Conservation (phyloP, 192 early-diverging fungal species). For the Spinellus fusiger region DNA sequence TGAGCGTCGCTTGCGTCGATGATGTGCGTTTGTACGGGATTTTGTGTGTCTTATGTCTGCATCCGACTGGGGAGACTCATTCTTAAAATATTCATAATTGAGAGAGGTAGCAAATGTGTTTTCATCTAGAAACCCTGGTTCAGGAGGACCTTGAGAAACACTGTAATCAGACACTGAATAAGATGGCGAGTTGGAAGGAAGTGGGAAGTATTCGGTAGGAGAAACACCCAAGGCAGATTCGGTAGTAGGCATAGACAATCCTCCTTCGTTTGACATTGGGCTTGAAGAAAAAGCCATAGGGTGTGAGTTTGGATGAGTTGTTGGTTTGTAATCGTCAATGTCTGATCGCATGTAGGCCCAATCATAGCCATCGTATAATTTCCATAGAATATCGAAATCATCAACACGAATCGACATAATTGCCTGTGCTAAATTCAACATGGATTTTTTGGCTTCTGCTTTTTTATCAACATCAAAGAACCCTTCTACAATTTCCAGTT, state of each 20-base stretch:
- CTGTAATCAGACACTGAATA: neutral
- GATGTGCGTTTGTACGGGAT: neutral
- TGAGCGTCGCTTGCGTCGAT: constrained; percentile 19
- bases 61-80: neutral
- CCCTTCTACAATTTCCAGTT: constrained; percentile 37
- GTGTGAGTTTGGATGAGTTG: too few relatives aligned
- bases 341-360: constrained; percentile 41
- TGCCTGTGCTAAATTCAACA: constrained; percentile 23
- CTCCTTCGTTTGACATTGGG: neutral
- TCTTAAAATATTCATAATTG: neutral
- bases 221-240: neutral
- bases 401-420: constrained; percentile 44
- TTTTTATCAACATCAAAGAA: constrained; percentile 39
- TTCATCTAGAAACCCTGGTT: neutral
- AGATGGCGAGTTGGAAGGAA: neutral
- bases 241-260: neutral
- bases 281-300: neutral
- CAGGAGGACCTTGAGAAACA: constrained; percentile 23
- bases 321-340: neutral
- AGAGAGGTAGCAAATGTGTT: neutral
- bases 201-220: neutral
- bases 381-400: constrained; percentile 56
- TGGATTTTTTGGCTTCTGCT: constrained; percentile 16
- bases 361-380: constrained; percentile 65
- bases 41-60: neutral